phyloP scores from a whole-genome alignment of 2,329 filamentous ascomycete genomes.

The Fusarium sp. region DNA sequence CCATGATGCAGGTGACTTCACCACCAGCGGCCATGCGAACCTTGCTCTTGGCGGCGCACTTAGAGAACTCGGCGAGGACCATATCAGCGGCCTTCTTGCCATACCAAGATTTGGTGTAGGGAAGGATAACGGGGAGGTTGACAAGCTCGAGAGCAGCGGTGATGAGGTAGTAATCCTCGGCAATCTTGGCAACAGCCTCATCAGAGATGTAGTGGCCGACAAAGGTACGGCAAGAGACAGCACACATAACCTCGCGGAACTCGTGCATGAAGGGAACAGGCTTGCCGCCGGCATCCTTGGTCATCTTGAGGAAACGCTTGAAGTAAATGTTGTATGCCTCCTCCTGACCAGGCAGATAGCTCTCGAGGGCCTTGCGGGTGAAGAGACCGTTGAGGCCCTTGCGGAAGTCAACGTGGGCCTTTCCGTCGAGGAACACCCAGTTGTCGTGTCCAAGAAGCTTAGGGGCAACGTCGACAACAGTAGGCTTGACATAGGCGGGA shows the following conservation, averaged over 20 bases:
- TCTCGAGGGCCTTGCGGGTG: constrained; percentile 87
- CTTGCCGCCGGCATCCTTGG: constrained; percentile 77
- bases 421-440: constrained; percentile 98
- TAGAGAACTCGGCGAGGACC: constrained; percentile 88
- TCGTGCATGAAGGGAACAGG: constrained; percentile 89
- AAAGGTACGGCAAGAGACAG: constrained; percentile 95
- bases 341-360: constrained; percentile 92
- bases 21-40: constrained; percentile 91
- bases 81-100: constrained; percentile 96
- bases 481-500: constrained; percentile 91
- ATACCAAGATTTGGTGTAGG: constrained; percentile 96
- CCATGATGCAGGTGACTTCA: constrained; percentile 91
- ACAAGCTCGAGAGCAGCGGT: constrained; percentile 96
- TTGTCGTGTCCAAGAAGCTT: constrained; percentile 93
- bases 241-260: constrained; percentile 95
- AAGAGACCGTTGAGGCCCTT: constrained; percentile 96
- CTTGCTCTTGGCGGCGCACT: constrained; percentile 94
- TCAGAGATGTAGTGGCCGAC: constrained; percentile 95
- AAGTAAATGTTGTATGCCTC: constrained; percentile 93
- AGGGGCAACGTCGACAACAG: constrained; percentile 92
- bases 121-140: constrained; percentile 97
- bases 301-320: constrained; percentile 79
- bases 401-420: constrained; percentile 94
- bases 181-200: constrained; percentile 90
- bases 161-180: constrained; percentile 96